Conservation (phyloP, 2,329 filamentous ascomycete genomes). For the Bipolaris oryzae region DNA sequence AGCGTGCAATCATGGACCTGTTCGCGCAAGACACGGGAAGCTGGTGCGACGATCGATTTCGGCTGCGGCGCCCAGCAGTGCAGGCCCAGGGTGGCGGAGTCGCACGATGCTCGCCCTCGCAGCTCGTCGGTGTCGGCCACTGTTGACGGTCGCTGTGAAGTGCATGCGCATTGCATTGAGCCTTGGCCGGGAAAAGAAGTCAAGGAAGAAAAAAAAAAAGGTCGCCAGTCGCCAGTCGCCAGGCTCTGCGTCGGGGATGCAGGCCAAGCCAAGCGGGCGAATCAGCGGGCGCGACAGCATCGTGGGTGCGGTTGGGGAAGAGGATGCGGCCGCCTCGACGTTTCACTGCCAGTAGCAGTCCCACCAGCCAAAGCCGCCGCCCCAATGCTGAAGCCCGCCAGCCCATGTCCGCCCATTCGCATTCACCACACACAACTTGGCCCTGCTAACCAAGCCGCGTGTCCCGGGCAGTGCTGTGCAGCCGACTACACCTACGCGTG, state of each 20-base stretch:
- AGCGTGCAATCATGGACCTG: neutral
- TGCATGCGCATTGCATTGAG: neutral
- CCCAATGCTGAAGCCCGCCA: constrained; percentile 7
- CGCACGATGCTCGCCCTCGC: neutral
- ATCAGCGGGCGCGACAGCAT: neutral
- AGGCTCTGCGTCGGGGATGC: neutral
- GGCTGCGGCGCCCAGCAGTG: constrained; percentile 1
- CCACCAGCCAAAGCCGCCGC: neutral
- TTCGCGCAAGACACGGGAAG: constrained; percentile 6
- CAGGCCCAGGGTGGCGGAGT: neutral
- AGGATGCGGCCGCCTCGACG: constrained; percentile 9
- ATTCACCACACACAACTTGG: neutral
- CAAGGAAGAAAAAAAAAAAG: neutral
- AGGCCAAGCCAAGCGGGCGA: neutral
- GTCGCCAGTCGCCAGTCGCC: too few relatives aligned
- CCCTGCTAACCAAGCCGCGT: too few relatives aligned
- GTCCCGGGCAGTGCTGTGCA: neutral
- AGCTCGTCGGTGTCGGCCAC: too few relatives aligned
- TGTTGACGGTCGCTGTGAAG: neutral
- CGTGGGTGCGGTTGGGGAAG: neutral
- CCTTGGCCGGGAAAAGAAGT: neutral
- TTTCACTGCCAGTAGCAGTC: constrained; percentile 10
- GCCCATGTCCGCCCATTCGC: neutral
- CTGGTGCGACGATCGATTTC: constrained; percentile 15
- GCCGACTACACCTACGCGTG: too few relatives aligned